These are phyloP conservation scores for Wallacemonas rigidus DNA, from an alignment of 208 protist genomes.

Conservation along the genomic window DNA sequence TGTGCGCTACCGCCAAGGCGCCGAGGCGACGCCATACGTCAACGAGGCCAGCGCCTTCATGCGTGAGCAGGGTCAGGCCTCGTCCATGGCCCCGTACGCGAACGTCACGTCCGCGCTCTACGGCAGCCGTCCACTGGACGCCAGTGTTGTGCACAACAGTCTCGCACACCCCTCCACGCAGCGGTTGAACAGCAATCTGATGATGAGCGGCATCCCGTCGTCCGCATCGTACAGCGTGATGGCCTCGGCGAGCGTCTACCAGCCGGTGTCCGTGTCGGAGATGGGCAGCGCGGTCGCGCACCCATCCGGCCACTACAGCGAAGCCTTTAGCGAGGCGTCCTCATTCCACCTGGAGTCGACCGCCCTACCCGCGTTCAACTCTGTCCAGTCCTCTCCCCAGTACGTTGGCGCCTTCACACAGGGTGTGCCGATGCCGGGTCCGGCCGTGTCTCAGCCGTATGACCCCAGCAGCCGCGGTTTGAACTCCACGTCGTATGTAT, in stretches of 20 bases:
- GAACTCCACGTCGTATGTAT: constrained; percentile 4
- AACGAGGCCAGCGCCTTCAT: constrained; percentile 64
- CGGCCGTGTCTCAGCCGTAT: constrained; percentile 25
- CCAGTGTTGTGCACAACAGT: constrained; percentile 70
- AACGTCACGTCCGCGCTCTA: constrained; percentile 39
- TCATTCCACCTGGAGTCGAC: constrained; percentile 82
- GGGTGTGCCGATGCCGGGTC: constrained; percentile 20
- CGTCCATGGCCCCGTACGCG: constrained; percentile 36
- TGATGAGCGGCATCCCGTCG: constrained; percentile 10
- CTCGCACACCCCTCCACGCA: constrained; percentile 31
- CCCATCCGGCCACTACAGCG: constrained; percentile 17
- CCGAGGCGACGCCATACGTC: constrained; percentile 69
- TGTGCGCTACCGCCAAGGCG: constrained; percentile 29
- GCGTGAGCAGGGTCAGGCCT: constrained; percentile 24
- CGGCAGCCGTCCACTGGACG: constrained; percentile 48
- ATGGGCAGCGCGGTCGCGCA: constrained; percentile 19
- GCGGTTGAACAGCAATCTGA: constrained; percentile 6
- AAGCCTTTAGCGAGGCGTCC: constrained; percentile 55
- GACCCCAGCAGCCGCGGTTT: constrained; percentile 7
- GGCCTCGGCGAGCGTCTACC: constrained; percentile 28
- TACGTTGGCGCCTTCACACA: constrained; percentile 1
- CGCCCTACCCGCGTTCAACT: constrained; percentile 17
- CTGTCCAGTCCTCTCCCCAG: neutral
- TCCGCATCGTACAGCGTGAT: constrained; percentile 40
- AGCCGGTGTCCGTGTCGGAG: constrained; percentile 9